These are phyloP conservation scores for Camelina sativa DNA, from an alignment of 345 rosid genomes.

Conservation along the genomic window DNA sequence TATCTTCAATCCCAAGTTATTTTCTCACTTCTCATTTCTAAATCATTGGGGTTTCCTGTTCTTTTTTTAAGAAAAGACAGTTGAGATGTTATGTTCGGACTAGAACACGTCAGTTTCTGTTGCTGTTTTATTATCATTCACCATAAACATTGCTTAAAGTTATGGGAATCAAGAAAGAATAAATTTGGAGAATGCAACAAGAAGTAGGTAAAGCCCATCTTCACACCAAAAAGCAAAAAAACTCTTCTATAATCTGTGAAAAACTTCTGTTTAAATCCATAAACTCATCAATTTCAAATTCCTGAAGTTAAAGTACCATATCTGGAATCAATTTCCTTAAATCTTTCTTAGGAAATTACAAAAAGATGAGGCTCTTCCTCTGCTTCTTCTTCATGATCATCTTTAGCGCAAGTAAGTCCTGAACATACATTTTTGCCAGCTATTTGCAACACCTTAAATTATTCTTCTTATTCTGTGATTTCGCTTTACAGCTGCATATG, in stretches of 20 bases:
- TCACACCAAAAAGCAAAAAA: conserved; percentile 14
- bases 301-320: conserved; percentile 17
- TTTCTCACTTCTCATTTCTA: conserved; percentile 24
- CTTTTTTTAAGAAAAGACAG: conserved; percentile 30
- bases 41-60: conserved; percentile 35
- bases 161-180: conserved; percentile 48
- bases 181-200: conserved; percentile 51
- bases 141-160: conserved; percentile 68
- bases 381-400: conserved; percentile 50
- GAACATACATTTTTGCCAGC: background rate
- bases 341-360: conserved; percentile 4
- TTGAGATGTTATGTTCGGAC: conserved; percentile 57
- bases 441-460: conserved; percentile 16
- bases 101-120: conserved; percentile 41
- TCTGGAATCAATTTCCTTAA: background rate
- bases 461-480: conserved; percentile 11
- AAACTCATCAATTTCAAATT: conserved; percentile 25
- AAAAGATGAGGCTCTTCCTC: conserved; percentile 52
- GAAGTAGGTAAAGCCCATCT: conserved; percentile 56
- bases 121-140: conserved; percentile 40
- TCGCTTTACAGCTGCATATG: conserved; percentile 72
- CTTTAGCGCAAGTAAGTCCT: conserved; percentile 54
- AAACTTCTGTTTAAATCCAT: conserved; percentile 34
- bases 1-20: conserved; percentile 40
- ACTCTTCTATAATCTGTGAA: conserved; percentile 13